Evolutionary conservation across 768 basidiomycete species (phyloP).

Genomic region (Boletus coccyginus): DNA sequence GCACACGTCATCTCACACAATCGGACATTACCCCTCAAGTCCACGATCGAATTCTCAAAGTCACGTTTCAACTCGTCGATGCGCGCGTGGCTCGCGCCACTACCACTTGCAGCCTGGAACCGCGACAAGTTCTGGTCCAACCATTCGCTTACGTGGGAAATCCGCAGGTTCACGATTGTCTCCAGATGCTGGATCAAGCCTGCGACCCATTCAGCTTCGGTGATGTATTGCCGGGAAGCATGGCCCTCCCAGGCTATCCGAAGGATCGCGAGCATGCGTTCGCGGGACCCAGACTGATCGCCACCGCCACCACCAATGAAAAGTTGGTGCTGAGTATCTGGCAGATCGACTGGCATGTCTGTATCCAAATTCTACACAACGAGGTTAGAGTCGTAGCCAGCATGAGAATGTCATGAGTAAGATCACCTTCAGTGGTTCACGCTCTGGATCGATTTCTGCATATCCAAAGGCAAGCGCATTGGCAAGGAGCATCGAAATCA

Average conservation of each 20-base stretch:
- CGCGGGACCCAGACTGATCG: constrained; percentile 20
- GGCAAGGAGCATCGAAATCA: constrained; percentile 40
- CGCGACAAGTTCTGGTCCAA: constrained; percentile 45
- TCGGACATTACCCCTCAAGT: constrained; percentile 44
- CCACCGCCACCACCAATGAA: constrained; percentile 24
- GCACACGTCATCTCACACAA: constrained; percentile 50
- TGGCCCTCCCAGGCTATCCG: constrained; percentile 18
- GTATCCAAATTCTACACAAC: constrained; percentile 49
- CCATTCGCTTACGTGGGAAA: constrained; percentile 51
- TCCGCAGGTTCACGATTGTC: constrained; percentile 39
- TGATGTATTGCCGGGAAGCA: constrained; percentile 15
- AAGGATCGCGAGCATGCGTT: constrained; percentile 9
- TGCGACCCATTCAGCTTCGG: constrained; percentile 37
- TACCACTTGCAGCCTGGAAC: constrained; percentile 34
- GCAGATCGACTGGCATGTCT: constrained; percentile 36
- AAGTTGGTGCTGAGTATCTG: constrained; percentile 39
- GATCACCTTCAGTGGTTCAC: constrained; percentile 49
- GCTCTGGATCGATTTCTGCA: constrained; percentile 44
- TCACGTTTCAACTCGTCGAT: constrained; percentile 44
- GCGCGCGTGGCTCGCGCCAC: constrained; percentile 33
- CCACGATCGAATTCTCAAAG: constrained; percentile 42
- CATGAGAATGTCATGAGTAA: rapidly evolving
- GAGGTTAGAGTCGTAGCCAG: not conserved
- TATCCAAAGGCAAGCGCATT: constrained; percentile 49
- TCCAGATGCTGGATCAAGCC: constrained; percentile 39